Base-by-base conservation (phyloP, 2,329 filamentous ascomycete genomes). In the Phyllosticta ampelicida region DNA sequence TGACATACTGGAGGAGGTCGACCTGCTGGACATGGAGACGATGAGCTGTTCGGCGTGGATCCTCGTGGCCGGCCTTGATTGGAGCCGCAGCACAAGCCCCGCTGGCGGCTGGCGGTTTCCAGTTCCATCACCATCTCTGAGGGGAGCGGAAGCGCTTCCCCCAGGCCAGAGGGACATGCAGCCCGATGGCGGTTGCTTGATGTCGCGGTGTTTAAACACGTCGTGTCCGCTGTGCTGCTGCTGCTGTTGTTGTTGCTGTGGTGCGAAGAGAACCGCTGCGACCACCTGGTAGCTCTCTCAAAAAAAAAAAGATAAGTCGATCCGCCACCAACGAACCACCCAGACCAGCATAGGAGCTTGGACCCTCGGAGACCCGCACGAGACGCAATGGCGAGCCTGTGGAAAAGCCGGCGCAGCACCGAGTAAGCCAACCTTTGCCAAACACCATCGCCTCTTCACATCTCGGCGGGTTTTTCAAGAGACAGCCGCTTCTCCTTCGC, bases 351-450 rank as follows among this genome's bases (percentile, higher is more conserved):
- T 30, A 19, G 48, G 36, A 28, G 51, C 53, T 36, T 36, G 30
- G 48, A 50, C 36, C 49, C 51, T 29, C 30, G 55, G 20, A 54
- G 60, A 29, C 51, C 55, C 51, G 21, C 30, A 58, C 51, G 36
- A 50, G 55, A 51, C 55, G 55, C 50, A 58, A 54, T 73, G 70
- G 68, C 70, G 63, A 71, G 68, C 65, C 70, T 70, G 69, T 68
- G 68, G 61, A 68, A 68, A 63, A 70, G 68, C 62, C 65, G 65
- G 60, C 65, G 67, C 63, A 73, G 69, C 69, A 71, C 71, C 65
- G 70, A 72, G 70, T 73, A 65, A 71, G 70, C n/a, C 68, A 55
- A 62, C 61, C 51, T 58, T 26, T 26, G 23, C 23, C 23, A 60
- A 61, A 55, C 44, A 53, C 55, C 55, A 36, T 36, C 50, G 49